phyloP scores from a whole-genome alignment of 495 filamentous ascomycete genomes.

The Tuber brumale region DNA sequence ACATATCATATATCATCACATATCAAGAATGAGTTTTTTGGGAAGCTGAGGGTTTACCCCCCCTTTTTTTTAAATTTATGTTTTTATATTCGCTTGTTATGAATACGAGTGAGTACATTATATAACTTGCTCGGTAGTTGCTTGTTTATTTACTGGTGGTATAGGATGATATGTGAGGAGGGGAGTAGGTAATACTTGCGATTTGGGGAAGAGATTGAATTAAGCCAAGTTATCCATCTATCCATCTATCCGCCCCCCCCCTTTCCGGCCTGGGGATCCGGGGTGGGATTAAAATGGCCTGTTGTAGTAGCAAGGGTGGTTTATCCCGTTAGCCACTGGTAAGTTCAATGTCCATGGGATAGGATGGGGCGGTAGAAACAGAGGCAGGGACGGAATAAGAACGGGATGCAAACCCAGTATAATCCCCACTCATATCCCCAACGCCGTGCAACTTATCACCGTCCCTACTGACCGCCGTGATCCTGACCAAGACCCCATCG shows the following conservation, averaged over 20 bases:
- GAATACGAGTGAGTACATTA: not conserved
- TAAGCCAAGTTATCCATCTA: not conserved
- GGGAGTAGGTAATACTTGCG: not conserved
- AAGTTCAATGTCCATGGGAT: not conserved
- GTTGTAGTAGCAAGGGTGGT: not conserved
- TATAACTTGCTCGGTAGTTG: not conserved
- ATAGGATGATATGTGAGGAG: not conserved
- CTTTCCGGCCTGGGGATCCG: not conserved
- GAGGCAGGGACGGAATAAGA: not conserved
- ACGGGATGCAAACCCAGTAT: conserved; percentile 1
- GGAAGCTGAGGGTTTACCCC: not conserved
- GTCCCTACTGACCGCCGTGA: not conserved
- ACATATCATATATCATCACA: not conserved
- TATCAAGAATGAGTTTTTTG: not conserved
- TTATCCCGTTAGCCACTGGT: not conserved
- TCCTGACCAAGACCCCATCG: not conserved
- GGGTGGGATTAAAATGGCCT: not conserved
- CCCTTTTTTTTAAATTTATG: not conserved
- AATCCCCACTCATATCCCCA: conserved; percentile 4
- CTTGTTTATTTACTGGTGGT: not conserved
- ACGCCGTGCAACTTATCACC: not conserved
- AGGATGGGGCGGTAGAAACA: not conserved
- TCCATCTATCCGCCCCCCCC: not conserved
- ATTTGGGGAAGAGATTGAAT: not conserved
- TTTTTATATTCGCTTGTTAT: not conserved